Conservation (phyloP, 78 protist species). For the Paulinella micropora region DNA sequence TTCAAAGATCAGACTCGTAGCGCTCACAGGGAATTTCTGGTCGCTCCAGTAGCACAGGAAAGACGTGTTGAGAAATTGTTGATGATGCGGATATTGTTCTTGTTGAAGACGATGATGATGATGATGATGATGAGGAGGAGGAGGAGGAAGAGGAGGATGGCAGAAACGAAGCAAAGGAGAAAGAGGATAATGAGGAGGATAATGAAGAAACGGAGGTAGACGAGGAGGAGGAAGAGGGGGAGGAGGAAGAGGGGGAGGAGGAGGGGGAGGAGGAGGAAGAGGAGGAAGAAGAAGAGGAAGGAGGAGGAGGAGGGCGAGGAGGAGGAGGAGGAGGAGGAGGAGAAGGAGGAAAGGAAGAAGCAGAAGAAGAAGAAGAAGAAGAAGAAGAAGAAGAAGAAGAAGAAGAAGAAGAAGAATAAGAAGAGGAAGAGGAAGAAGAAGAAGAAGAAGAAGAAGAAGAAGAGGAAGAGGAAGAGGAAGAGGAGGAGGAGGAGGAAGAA, state of each 20-base stretch:
- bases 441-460: background rate
- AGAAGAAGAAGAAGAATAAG: background rate
- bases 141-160: background rate
- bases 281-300: background rate
- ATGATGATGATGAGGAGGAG: background rate
- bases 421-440: background rate
- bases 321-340: background rate
- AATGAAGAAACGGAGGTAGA: background rate
- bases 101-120: background rate
- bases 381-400: no score
- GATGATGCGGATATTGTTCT: background rate
- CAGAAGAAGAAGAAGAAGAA: background rate
- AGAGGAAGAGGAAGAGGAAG: no score
- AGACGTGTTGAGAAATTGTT: no score
- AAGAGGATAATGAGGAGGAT: background rate
- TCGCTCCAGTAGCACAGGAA: no score
- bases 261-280: background rate
- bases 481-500: no score
- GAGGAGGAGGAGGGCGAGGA: background rate
- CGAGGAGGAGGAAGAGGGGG: background rate
- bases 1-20: no score
- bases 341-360: background rate
- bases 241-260: background rate
- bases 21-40: no score
- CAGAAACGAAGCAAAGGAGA: background rate